phyloP scores from a whole-genome alignment of 108 stramenopile genomes.

The Nannochloropsis oceanica region DNA sequence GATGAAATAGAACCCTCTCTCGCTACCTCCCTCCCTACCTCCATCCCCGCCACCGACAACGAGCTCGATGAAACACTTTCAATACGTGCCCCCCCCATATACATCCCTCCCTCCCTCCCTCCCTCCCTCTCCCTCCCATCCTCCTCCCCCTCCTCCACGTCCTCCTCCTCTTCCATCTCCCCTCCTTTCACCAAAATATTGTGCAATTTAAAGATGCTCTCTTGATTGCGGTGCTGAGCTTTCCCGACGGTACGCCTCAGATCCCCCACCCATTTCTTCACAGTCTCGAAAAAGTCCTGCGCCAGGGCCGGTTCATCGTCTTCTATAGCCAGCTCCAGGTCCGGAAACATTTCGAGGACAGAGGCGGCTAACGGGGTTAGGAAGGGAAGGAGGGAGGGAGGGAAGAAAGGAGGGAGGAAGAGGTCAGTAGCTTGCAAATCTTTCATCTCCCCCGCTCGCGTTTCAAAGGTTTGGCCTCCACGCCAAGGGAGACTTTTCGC shows the following conservation, averaged over 20 bases:
- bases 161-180: not conserved
- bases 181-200: not conserved
- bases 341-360: conserved; percentile 37
- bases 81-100: not conserved
- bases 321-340: conserved; percentile 35
- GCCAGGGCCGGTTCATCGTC: conserved; percentile 32
- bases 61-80: not conserved
- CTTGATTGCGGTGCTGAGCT: no score
- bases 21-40: not conserved
- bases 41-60: conserved; percentile 7
- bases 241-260: not conserved
- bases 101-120: not conserved
- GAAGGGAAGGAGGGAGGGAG: not conserved
- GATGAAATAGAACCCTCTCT: not conserved
- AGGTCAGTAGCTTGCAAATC: not conserved
- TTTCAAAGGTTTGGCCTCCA: not conserved
- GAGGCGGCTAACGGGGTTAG: not conserved
- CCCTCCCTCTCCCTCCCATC: not conserved
- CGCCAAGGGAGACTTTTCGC: not conserved
- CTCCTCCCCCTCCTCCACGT: not conserved
- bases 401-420: not conserved
- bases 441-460: not conserved
- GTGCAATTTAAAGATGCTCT: not conserved
- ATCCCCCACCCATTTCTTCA: conserved; percentile 16
- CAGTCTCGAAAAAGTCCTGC: conserved; percentile 32